Evolutionary conservation across 441 rosid genomes (phyloP), one percentile per base, ranked within the genome.

Genomic region (California macrophylla): DNA sequence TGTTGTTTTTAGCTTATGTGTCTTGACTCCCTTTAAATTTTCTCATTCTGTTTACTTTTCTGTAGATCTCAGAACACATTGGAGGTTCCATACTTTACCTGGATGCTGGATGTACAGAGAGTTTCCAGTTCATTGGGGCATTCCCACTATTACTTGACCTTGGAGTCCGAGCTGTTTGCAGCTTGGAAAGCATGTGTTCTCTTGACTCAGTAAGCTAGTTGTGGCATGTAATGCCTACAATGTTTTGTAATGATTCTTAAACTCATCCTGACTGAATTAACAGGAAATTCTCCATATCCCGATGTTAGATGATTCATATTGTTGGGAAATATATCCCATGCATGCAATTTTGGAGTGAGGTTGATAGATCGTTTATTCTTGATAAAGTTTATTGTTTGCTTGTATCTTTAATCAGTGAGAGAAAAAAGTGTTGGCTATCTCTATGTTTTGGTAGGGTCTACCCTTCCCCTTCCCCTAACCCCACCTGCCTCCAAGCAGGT

Each of bases 21-120:
- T 7, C 54, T 47, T 16, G 24, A 54, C 61, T 54, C 20, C 9
- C 1, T 20, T 20, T 54, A 54, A 18, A 54, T 9, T 54, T 47
- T 54, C 26, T 54, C 23, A 4, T 18, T 52, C 60, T 52, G 24
- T 73, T 50, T 65, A 8, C 13, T 38, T 38, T 9, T 38, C 61
- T 72, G 69, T 70, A 91, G 98, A 80, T 89, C 69, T 81, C 89
- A 9, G 96, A 91, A 78, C 83, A 86, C 74, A 62, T 91, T 4
- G 81, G 84, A 75, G 93, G 81, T 71, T 81, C 96, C 30, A 76
- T 87, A 42, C 72, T 93, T 47, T 93, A 93, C 76, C 78, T 91
- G 3, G 97, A 93, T 81, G 85, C 91, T 58, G 98, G 97, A 13
- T 93, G 96, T 78, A 84, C 96, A 1, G 98, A 93, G 78, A 85